Percentiles rank a stretch among this genome's conserved stretches.
phyloP scores from a whole-genome alignment of 345 rosid genomes.

The Acer yangbiense region DNA sequence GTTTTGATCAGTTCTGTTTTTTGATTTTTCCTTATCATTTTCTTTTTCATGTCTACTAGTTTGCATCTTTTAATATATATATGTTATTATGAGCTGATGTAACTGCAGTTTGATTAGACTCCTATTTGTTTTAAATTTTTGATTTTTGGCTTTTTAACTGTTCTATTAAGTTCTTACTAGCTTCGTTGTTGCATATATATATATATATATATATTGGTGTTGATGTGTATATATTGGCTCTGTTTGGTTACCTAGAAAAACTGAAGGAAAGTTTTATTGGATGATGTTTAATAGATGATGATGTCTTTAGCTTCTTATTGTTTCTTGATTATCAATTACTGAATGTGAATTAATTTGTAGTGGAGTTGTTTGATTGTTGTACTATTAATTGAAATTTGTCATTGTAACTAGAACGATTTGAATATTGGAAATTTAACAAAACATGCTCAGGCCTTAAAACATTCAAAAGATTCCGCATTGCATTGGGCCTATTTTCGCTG shows the following conservation, averaged over 20 bases:
- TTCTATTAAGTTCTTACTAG: neutral
- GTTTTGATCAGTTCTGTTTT: neutral
- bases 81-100: neutral
- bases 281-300: neutral
- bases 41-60: neutral
- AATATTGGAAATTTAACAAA: neutral
- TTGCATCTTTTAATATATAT: neutral
- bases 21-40: neutral
- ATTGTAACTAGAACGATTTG: no score
- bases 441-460: neutral
- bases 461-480: neutral
- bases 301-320: neutral
- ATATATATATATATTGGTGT: neutral
- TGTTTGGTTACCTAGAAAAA: neutral
- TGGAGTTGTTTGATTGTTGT: neutral
- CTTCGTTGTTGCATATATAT: neutral
- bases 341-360: neutral
- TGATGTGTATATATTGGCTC: neutral
- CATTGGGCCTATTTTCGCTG: neutral
- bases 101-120: neutral
- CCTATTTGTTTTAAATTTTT: neutral
- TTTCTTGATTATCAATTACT: neutral
- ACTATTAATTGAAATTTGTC: neutral
- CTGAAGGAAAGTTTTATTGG: neutral
- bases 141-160: slow-evolving; percentile 4